Base-by-base conservation (phyloP, 2,329 filamentous ascomycete genomes). In the Aspergillus texensis region DNA sequence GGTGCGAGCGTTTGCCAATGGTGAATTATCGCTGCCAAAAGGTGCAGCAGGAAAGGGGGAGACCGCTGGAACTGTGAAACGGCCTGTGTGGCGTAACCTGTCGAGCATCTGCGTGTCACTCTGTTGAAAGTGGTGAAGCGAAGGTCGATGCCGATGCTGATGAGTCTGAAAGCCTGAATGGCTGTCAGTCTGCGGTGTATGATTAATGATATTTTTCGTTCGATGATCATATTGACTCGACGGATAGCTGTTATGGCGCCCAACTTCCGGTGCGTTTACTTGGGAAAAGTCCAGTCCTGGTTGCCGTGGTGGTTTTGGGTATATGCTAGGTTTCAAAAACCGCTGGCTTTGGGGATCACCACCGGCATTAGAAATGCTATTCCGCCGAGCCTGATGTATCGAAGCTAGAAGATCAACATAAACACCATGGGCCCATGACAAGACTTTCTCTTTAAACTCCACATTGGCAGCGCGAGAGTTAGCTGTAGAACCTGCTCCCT, bases 351-450 rank as follows among this genome's bases (percentile, higher is more conserved):
- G 79, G 10, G 74, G 70, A 61, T 83, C 75, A 28, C 71, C 66
- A 61, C 67, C 74, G 63, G 68, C 70, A 65, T 81, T 88, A 62
- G 86, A 88, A 24, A 81, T 65, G 46, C 75, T 78, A 58, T 78
- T 77, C 60, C 78, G 78, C 64, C 78, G 77, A 43, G 79, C 82
- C 58, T 86, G 84, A 65, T 91, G 87, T 8, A 91, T 81, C 67
- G 86, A 87, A 11, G 87, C 79, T 4, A 94, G 79, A 9, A 94
- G 83, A 66, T 92, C 89, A 55, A 91, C 82, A 75, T 94, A 94
- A 36, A 89, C 85, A 67, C 84, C 84, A 74, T 93, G 89, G n/a
- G 91, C 91, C 79, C 88, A 89, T 16, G 85, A 81, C 28, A 93
- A 78, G 2, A 87, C 86, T 66, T 87, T 89, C 67, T 93, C 90